A percentile compares a stretch with the other conserved stretches of the same genome.
Evolutionary conservation across 805 yeast genomes (phyloP).

Genomic region (Starmerella ratchasimensis): DNA sequence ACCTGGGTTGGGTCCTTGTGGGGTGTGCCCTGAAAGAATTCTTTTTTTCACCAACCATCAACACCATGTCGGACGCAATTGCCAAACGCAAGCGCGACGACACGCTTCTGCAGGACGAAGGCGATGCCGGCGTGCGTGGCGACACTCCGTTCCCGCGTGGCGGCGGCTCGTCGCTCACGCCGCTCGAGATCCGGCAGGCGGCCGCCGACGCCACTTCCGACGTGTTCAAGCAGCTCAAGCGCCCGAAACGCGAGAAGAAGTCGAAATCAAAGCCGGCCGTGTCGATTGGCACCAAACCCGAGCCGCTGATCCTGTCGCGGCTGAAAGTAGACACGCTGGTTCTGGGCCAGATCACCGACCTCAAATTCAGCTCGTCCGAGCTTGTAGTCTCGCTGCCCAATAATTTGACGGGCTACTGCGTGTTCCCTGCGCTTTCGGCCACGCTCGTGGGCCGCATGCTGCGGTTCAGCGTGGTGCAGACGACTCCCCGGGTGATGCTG

Average conservation of each 20-base stretch:
- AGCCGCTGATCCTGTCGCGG: conserved; percentile 46
- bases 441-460: conserved; percentile 72
- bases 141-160: conserved; percentile 71
- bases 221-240: conserved; percentile 29
- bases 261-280: conserved; percentile 17
- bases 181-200: conserved; percentile 83
- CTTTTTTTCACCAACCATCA: no score
- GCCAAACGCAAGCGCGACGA: conserved; percentile 14
- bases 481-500: conserved; percentile 29
- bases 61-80: no score
- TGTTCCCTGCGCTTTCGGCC: conserved; percentile 49
- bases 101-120: conserved; percentile 12
- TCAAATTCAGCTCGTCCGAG: conserved; percentile 40
- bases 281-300: conserved; percentile 33
- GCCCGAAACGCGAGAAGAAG: conserved; percentile 27
- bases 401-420: conserved; percentile 59
- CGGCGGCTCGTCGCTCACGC: conserved; percentile 60
- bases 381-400: conserved; percentile 64
- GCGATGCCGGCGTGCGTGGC: conserved; percentile 2
- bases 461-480: conserved; percentile 59
- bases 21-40: no score
- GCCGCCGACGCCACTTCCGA: conserved; percentile 86
- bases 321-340: conserved; percentile 59
- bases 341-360: conserved; percentile 58
- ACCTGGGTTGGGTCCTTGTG: no score